These are phyloP conservation scores for Neurospora tetraspora DNA, from an alignment of 495 filamentous ascomycete species.

Conservation along the genomic window DNA sequence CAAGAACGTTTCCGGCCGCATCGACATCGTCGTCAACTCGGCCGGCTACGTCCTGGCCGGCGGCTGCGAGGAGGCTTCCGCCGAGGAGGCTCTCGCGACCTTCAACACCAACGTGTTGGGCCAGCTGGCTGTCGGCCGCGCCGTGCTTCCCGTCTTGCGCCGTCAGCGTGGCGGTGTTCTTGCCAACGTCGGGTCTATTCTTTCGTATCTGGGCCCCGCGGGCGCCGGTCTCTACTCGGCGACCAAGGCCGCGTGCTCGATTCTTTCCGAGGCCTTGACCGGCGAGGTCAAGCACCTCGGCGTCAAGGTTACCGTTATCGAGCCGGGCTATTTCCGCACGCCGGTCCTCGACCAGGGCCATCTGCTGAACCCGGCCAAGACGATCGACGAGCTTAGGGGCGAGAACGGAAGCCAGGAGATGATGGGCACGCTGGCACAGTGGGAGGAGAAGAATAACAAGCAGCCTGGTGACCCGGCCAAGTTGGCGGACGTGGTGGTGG, in stretches of 20 bases:
- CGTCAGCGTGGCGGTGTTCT: slow-evolving; percentile 32
- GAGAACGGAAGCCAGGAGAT: background rate
- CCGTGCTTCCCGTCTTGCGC: slow-evolving; percentile 40
- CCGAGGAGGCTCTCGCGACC: slow-evolving; percentile 6
- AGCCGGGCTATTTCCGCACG: slow-evolving; percentile 44
- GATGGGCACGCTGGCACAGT: background rate
- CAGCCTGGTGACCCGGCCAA: background rate
- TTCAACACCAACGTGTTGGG: slow-evolving; percentile 41
- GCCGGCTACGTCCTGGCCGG: slow-evolving; percentile 36
- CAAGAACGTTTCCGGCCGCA: slow-evolving; percentile 23
- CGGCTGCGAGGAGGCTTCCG: slow-evolving; percentile 31
- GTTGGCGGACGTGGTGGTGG: background rate
- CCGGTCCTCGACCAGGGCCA: slow-evolving; percentile 26
- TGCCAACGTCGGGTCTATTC: slow-evolving; percentile 40
- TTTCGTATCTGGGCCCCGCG: slow-evolving; percentile 24
- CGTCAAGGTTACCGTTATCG: slow-evolving; percentile 34
- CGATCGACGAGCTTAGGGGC: background rate
- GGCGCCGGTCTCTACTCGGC: slow-evolving; percentile 38
- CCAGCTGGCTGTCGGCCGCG: slow-evolving; percentile 31
- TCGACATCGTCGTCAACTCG: slow-evolving; percentile 44
- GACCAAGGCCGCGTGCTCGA: slow-evolving; percentile 41
- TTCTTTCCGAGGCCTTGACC: slow-evolving; percentile 28
- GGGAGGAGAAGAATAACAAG: background rate
- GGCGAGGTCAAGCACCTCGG: slow-evolving; percentile 34
- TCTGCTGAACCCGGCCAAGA: background rate